Base-by-base conservation (phyloP, 2,329 filamentous ascomycete genomes). In the Escovopsis sp. region DNA sequence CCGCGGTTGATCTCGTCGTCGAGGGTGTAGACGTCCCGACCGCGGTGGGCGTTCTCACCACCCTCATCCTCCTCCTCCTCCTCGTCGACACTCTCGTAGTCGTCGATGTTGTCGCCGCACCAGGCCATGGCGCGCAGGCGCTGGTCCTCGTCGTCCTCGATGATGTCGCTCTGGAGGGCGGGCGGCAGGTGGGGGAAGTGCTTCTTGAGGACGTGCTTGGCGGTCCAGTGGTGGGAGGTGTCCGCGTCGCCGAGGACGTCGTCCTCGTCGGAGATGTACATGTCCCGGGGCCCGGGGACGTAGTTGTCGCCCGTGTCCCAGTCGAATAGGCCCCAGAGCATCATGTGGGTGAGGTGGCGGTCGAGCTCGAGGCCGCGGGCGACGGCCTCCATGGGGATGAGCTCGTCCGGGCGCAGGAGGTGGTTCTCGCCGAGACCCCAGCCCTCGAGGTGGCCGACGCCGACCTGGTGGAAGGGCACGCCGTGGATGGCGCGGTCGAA, bases 281-380 rank as follows among this genome's bases (percentile, higher is more conserved):
- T 63, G 53, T 75, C 67, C 39, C 70, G 65, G 40, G 65, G 56
- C 9, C 59, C 64, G 2, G 73, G 70, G 0, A 68, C 64, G 5
- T 74, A 51, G 53, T 77, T 70, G 47, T 63, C 55, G 39, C 72
- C 67, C 2, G 66, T 73, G 4, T 55, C 39, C 41, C 65, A 67
- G 56, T 82, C 67, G 26, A 80, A 61, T 53, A 72, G 72, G 1
- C 82, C 82, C 66, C 73, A 84, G 12, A 73, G 47, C 49, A 78
- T 65, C 68, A 83, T 78, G 44, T 69, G 62, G 12, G 69, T 51
- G 38, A 78, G 63, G 50, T 72, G 66, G 11, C 63, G 47, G 43
- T 77, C 65, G n/a, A 84, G 55, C 19, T 66, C 48, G 32, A 83
- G 54, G 0, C 65, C 55, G 12, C 81, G 62, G 12, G 67, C 60